Base-by-base conservation (phyloP, 164 flowering plant species). In the Hamamelis virginiana region DNA sequence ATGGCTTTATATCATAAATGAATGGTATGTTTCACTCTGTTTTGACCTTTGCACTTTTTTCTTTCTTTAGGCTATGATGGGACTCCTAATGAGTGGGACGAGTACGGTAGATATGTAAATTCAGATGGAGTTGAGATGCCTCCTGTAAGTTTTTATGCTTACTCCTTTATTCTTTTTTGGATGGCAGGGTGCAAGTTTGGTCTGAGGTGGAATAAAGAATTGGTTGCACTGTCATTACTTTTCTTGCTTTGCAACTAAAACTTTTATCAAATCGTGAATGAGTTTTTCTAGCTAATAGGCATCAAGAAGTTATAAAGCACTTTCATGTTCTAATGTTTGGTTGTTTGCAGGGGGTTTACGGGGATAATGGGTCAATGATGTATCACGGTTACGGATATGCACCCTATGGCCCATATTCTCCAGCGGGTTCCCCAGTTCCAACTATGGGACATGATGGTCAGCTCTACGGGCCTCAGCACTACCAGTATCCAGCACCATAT, bases 401-500 rank as follows among this genome's bases (percentile, higher is more conserved):
- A 56, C 85, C 97, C 1, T 92, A 86, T 78, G 87, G 80, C 8
- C 81, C 96, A 4, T 92, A 89, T 77, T 76, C 90, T 1, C 89
- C 91, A 3, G 83, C 92, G 46, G 80, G 76, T 28, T 85, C 92
- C 1, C 87, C 92, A 5, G 87, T 84, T 74, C 96, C 96, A 3
- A 75, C 91, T 8, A 38, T 91, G 74, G 92, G 91, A 18, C 87
- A 85, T 71, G 96, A 92, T 80, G 91, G 89, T 52, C 94, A 89
- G 76, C 70, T 88, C 0, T 92, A 91, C 77, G 90, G 88, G 18
- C 85, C 90, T 55, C 96, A 89, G 66, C 92, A 85, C 18, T 92
- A 89, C 69, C 96, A 89, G 72, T 92, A 91, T 72, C 88, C 89
- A 9, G 33, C 80, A 13, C 82, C 81, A 16, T 92, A 83, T 72